A percentile compares a stretch with the other conserved stretches of the same genome.
These are phyloP conservation scores for Diaporthe sp. DNA, from an alignment of 2,329 filamentous ascomycete genomes.

Conservation along the genomic window DNA sequence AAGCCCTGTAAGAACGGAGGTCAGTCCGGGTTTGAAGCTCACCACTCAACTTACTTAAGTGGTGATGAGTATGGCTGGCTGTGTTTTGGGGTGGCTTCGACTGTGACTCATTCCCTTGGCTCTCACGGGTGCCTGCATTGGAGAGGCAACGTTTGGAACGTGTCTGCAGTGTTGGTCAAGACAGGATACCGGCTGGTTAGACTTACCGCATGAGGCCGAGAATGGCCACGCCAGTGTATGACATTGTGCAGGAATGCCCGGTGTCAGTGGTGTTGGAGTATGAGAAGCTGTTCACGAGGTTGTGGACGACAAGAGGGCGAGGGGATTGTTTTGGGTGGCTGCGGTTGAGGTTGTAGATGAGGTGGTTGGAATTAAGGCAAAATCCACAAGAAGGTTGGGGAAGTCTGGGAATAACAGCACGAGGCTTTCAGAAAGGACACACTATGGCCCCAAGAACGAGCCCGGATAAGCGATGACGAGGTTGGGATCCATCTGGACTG, in stretches of 20 bases:
- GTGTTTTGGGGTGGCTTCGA: background rate
- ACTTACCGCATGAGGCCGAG: constrained; percentile 27
- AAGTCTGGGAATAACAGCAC: background rate
- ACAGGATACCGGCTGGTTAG: background rate
- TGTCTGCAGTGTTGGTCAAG: background rate
- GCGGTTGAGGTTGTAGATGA: background rate
- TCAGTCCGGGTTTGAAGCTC: background rate
- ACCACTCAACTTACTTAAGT: no score
- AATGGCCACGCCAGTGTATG: constrained; percentile 1
- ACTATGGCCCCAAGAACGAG: background rate
- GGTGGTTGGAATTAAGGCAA: background rate
- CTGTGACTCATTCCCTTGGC: background rate
- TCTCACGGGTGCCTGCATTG: background rate
- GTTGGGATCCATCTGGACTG: background rate
- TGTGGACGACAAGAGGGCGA: background rate
- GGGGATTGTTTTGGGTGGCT: background rate
- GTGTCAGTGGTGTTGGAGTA: no score
- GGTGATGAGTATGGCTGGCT: no score
- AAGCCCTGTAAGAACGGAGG: background rate
- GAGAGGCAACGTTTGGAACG: no score
- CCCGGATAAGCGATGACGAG: background rate
- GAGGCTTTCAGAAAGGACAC: background rate
- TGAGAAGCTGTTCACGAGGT: background rate
- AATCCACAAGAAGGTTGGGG: background rate
- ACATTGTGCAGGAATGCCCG: background rate